These are phyloP conservation scores for Rhizopus sp. DNA, from an alignment of 371 early-diverging fungal genomes.

Conservation along the genomic window DNA sequence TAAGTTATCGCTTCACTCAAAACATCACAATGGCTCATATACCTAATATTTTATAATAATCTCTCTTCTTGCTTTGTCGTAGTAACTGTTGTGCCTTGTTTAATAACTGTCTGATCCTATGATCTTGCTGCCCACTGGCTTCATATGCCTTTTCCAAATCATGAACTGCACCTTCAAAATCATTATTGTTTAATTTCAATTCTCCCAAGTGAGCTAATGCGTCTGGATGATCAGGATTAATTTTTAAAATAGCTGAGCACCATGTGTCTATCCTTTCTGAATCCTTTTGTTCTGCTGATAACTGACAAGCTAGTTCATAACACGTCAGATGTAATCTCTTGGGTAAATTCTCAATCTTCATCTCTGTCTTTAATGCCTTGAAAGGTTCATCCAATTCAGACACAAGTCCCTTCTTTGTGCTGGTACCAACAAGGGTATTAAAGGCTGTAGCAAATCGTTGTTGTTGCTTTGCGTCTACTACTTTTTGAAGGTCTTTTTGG, in stretches of 20 bases:
- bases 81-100: conserved; percentile 69
- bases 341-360: conserved; percentile 46
- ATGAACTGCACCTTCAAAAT: conserved; percentile 73
- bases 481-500: conserved; percentile 71
- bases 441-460: conserved; percentile 69
- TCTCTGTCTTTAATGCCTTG: conserved; percentile 29
- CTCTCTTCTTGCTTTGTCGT: conserved; percentile 73
- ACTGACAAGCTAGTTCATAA: conserved; percentile 62
- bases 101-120: conserved; percentile 57
- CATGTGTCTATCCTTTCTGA: conserved; percentile 50
- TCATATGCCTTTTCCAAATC: conserved; percentile 77
- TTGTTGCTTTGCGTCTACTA: conserved; percentile 56
- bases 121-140: conserved; percentile 57
- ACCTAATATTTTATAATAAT: conserved; percentile 94
- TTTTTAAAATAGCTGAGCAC: conserved; percentile 58
- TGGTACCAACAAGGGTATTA: conserved; percentile 59
- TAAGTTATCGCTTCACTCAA: neutral
- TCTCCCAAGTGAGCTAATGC: conserved; percentile 75
- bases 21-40: neutral
- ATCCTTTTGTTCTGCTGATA: conserved; percentile 55
- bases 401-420: conserved; percentile 51
- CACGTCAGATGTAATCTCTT: conserved; percentile 56
- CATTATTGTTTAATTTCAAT: conserved; percentile 63
- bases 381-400: conserved; percentile 50
- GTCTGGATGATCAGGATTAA: conserved; percentile 68